These are phyloP conservation scores for Drosera spatulata DNA, from an alignment of 179 eudicot species.

Conservation along the genomic window DNA sequence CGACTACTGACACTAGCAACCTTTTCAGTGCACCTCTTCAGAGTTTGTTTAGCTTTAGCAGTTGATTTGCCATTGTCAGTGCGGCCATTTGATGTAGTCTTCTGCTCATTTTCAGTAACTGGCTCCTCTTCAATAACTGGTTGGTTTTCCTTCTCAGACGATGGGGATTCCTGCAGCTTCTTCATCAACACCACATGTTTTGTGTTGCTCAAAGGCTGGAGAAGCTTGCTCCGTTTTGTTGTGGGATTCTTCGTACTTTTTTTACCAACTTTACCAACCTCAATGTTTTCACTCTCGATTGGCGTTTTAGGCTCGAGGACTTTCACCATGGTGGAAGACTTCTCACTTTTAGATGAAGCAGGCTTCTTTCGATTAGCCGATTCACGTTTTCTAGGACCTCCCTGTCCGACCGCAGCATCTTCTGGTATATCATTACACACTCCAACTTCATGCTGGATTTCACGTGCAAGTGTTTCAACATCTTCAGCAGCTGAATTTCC, in stretches of 20 bases:
- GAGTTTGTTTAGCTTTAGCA: constrained; percentile 13
- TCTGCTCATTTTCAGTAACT: no score
- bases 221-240: constrained; percentile 4
- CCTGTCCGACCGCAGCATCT: constrained; percentile 14
- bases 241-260: neutral
- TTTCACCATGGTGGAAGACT: neutral
- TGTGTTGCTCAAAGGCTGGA: constrained; percentile 1
- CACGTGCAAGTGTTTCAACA: constrained; percentile 6
- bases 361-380: constrained; percentile 19
- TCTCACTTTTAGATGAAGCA: neutral
- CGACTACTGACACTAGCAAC: constrained; percentile 4
- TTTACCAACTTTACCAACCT: constrained; percentile 3
- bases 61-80: constrained; percentile 12
- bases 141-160: constrained; percentile 20
- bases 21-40: constrained; percentile 9
- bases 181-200: constrained; percentile 13
- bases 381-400: constrained; percentile 16
- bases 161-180: constrained; percentile 1
- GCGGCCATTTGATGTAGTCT: no score
- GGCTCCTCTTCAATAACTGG: constrained; percentile 5
- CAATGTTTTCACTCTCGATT: no score
- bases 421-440: constrained; percentile 10
- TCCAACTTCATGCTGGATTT: constrained; percentile 6
- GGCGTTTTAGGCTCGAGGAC: constrained; percentile 5
- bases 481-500: constrained; percentile 2